Percentiles rank a stretch among this genome's conserved stretches.
Evolutionary conservation across 108 stramenopile genomes (phyloP).

Genomic region (Nitzschia palea): DNA sequence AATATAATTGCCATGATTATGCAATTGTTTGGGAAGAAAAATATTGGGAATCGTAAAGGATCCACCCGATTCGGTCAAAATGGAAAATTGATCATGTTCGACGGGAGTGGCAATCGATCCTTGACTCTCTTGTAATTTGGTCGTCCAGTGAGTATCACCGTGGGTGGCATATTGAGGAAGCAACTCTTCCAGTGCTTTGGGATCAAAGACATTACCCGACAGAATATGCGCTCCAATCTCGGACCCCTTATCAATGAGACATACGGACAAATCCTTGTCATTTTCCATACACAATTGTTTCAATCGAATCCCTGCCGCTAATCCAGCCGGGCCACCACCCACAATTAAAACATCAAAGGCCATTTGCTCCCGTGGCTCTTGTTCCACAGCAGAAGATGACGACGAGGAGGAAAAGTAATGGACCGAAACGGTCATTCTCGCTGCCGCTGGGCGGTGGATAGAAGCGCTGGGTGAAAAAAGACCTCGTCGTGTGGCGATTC

Average conservation of each 20-base stretch:
- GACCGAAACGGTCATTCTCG: no score
- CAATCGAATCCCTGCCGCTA: conserved; percentile 92
- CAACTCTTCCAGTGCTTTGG: conserved; percentile 93
- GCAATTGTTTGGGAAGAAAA: conserved; percentile 80
- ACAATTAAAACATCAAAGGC: conserved; percentile 90
- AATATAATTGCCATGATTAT: conserved; percentile 98
- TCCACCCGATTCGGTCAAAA: conserved; percentile 68
- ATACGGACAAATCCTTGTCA: conserved; percentile 91
- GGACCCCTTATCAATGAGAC: conserved; percentile 96
- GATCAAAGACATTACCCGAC: conserved; percentile 99
- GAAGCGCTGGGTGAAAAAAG: no score
- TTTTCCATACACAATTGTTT: conserved; percentile 92
- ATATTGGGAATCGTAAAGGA: conserved; percentile 72
- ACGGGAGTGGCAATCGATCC: conserved; percentile 85
- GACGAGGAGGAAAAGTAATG: conserved; percentile 1
- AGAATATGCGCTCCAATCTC: conserved; percentile 98
- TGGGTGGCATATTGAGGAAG: conserved; percentile 78
- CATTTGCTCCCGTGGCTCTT: conserved; percentile 79
- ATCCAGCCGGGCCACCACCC: conserved; percentile 92
- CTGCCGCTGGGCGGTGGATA: no score
- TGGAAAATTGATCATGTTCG: conserved; percentile 80
- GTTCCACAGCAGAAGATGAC: neutral
- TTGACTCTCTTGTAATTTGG: conserved; percentile 54
- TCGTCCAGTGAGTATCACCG: conserved; percentile 60
- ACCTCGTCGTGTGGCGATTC: no score